Conservation (phyloP, 306 rosid genomes). For the Astragalus membranaceus region DNA sequence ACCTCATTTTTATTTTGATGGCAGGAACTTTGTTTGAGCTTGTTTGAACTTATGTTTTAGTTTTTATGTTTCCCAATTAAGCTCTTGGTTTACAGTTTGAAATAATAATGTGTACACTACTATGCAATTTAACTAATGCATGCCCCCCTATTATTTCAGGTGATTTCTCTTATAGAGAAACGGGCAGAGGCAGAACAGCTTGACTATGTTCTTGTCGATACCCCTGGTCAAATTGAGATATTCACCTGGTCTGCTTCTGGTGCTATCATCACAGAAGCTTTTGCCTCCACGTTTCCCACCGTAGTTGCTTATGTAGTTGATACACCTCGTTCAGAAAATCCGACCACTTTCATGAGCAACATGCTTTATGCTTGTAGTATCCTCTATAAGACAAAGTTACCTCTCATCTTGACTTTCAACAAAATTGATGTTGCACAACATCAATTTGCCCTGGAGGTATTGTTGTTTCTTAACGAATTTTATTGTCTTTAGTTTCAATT, state of each 20-base stretch:
- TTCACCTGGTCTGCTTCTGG: slow-evolving; percentile 99
- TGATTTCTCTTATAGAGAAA: slow-evolving; percentile 66
- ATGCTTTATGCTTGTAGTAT: slow-evolving; percentile 92
- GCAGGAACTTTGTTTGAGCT: neutral
- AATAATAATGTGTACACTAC: no score
- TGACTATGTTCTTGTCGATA: slow-evolving; percentile 91
- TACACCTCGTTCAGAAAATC: slow-evolving; percentile 80
- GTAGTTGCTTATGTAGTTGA: slow-evolving; percentile 75
- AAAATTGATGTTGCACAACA: slow-evolving; percentile 76
- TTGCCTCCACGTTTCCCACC: slow-evolving; percentile 97
- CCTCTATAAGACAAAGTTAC: slow-evolving; percentile 85
- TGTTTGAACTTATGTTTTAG: neutral
- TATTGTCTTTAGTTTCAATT: neutral
- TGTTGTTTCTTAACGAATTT: slow-evolving; percentile 8
- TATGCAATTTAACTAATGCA: neutral
- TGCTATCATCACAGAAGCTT: slow-evolving; percentile 93
- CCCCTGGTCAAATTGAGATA: slow-evolving; percentile 96
- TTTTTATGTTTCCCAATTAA: neutral
- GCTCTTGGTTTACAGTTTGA: neutral
- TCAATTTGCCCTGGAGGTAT: slow-evolving; percentile 91
- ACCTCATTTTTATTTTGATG: neutral
- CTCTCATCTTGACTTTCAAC: slow-evolving; percentile 86
- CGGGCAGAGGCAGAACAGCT: slow-evolving; percentile 90
- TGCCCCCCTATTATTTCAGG: slow-evolving; percentile 40
- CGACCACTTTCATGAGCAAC: slow-evolving; percentile 94